phyloP scores from a whole-genome alignment of 1,284 basidiomycete species.

The Cutaneotrichosporon daszewskae region DNA sequence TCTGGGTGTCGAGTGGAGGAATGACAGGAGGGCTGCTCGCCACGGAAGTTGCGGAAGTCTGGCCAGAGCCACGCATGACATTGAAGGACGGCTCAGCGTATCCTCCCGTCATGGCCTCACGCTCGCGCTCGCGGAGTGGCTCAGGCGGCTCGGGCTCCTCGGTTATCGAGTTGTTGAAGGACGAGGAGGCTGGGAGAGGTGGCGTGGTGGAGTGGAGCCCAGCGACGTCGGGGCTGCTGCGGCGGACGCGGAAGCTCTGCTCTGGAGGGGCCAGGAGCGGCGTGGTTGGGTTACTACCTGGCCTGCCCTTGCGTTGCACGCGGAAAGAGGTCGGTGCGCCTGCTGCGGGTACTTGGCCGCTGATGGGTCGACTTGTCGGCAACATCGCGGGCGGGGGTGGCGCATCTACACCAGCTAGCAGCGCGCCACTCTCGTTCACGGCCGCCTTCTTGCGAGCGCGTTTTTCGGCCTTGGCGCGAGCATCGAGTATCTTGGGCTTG shows the following conservation, averaged over 20 bases:
- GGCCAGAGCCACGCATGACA: too few relatives aligned
- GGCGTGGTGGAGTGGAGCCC: too few relatives aligned
- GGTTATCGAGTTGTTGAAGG: too few relatives aligned
- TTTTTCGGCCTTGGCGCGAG: constrained; percentile 34
- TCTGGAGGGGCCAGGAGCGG: background rate
- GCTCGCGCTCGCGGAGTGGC: too few relatives aligned
- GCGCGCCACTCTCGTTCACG: constrained; percentile 34
- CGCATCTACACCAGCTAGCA: constrained; percentile 34
- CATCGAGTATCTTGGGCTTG: constrained; percentile 17
- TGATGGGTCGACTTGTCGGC: background rate
- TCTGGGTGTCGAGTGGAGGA: background rate
- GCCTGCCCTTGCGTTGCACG: constrained; percentile 7
- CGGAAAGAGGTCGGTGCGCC: background rate
- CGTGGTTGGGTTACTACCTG: background rate
- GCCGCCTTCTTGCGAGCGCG: constrained; percentile 39
- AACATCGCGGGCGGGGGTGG: background rate
- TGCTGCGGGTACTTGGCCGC: background rate
- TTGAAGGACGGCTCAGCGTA: too few relatives aligned
- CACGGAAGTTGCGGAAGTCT: too few relatives aligned
- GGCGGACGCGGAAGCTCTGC: background rate
- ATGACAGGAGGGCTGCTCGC: background rate
- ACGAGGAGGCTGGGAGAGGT: too few relatives aligned
- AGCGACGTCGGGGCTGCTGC: too few relatives aligned
- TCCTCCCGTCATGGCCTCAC: too few relatives aligned
- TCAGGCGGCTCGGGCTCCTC: too few relatives aligned